Base-by-base conservation (phyloP, 441 rosid species). In the Erodium trifolium region DNA sequence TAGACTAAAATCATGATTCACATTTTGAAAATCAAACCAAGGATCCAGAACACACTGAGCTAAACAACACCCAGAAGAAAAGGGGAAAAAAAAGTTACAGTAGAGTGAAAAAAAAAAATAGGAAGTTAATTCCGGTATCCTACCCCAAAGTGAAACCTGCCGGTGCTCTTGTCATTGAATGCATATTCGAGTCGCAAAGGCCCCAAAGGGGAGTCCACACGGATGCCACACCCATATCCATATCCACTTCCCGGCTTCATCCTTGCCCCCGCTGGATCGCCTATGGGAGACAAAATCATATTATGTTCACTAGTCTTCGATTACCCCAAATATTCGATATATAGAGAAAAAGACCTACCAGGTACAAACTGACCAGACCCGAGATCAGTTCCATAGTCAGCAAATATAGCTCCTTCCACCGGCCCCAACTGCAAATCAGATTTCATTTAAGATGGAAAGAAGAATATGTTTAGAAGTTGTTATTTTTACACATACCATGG, bases 201-300 rank as follows among this genome's bases (percentile, higher is more conserved):
- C 19, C 97, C 96, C 70, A 91, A 78, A 0, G 97, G 92, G 0
- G 98, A 93, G 68, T 91, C 90, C 71, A 91, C 90, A 6, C 92
- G 84, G 72, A 89, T 78, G 68, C 98, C 97, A 34, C 88, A 76
- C 57, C 96, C 96, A n/a, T 85, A 87, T 45, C 97, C 93, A 43
- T 87, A 89, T 65, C 98, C 97, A 74, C 88, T 93, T 71, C 97
- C 97, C 0, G 90, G 96, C 76, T 91, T 88, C 68, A 85, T 74
- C 81, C 96, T 87, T 71, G 95, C 96, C 68, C 96, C 96, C 0
- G 91, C 96, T 23, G 99, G 97, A 85, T 93, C 91, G 73, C 97
- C 93, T 91, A 11, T 5, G 4, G 4, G 34, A 31, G 34, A 31
- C 34, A 31, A 27, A 27, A 31, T 31, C 34, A 31, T 31, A 31